Evolutionary conservation across 1,284 basidiomycete genomes (phyloP).

Genomic region (Rhodotorula sp.): DNA sequence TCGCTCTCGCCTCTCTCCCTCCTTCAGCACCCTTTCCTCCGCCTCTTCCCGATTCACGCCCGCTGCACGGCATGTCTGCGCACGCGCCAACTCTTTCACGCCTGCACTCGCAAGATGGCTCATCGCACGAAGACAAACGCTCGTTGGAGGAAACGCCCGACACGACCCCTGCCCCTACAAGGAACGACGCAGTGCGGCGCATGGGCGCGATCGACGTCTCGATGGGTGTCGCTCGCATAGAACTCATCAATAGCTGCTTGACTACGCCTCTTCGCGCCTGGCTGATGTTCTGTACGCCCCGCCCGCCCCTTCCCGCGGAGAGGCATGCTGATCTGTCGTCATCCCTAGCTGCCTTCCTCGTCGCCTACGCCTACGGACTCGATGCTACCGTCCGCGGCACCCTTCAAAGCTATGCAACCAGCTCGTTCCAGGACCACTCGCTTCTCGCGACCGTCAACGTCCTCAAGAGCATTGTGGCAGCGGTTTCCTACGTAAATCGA

Average conservation of each 20-base stretch:
- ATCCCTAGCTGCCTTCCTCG: constrained; percentile 6
- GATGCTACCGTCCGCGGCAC: constrained; percentile 48
- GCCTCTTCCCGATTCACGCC: too few species aligned
- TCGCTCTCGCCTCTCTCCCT: too few species aligned
- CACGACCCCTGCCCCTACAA: too few species aligned
- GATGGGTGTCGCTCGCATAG: background rate
- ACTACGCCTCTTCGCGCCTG: background rate
- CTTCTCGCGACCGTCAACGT: constrained; percentile 47
- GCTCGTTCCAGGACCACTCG: constrained; percentile 42
- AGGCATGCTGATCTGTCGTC: background rate
- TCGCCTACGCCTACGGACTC: constrained; percentile 49
- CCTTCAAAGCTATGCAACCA: constrained; percentile 33
- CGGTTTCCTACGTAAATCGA: constrained; percentile 33
- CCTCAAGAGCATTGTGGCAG: constrained; percentile 40
- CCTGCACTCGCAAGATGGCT: too few species aligned
- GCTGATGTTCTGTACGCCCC: background rate
- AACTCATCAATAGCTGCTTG: background rate
- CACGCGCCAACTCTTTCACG: too few species aligned
- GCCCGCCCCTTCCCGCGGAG: background rate
- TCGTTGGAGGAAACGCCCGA: too few species aligned
- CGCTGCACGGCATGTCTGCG: too few species aligned
- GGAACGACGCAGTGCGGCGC: too few species aligned
- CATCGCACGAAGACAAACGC: too few species aligned
- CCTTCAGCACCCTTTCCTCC: too few species aligned
- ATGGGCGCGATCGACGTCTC: background rate